These are phyloP conservation scores for Chlorella sp. DNA, from an alignment of 139 green algal species.

Conservation along the genomic window DNA sequence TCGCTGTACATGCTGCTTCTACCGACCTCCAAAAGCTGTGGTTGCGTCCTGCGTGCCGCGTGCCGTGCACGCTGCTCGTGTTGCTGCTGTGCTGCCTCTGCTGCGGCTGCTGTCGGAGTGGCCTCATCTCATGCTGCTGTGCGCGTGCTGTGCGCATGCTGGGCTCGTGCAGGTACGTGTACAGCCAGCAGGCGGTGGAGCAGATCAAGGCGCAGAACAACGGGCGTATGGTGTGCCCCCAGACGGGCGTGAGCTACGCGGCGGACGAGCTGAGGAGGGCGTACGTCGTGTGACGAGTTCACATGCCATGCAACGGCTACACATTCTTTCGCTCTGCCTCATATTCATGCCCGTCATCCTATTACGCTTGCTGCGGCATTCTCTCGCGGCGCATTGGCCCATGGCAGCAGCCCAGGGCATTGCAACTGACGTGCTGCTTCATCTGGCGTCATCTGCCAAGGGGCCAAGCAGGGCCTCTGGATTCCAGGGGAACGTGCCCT, in stretches of 20 bases:
- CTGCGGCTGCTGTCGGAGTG: neutral
- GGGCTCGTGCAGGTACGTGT: conserved; percentile 72
- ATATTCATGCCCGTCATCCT: no score
- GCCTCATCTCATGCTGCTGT: neutral
- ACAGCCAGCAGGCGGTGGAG: conserved; percentile 56
- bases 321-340: no score
- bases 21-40: no score
- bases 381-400: no score
- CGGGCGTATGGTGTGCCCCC: conserved; percentile 56
- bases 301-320: neutral
- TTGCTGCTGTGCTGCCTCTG: neutral
- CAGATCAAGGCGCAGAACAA: conserved; percentile 21
- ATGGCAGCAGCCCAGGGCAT: no score
- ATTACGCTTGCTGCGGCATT: no score
- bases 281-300: conserved; percentile 41
- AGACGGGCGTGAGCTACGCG: conserved; percentile 40
- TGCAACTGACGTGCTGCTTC: no score
- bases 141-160: no score
- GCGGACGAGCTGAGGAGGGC: conserved; percentile 51
- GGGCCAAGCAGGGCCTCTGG: no score
- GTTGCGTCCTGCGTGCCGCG: neutral
- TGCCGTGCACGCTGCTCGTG: neutral
- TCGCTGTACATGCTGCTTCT: no score
- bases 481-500: no score
- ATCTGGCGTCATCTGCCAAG: no score